Evolutionary conservation across 495 filamentous ascomycete species (phyloP).

Genomic region (Patellaria atrata): DNA sequence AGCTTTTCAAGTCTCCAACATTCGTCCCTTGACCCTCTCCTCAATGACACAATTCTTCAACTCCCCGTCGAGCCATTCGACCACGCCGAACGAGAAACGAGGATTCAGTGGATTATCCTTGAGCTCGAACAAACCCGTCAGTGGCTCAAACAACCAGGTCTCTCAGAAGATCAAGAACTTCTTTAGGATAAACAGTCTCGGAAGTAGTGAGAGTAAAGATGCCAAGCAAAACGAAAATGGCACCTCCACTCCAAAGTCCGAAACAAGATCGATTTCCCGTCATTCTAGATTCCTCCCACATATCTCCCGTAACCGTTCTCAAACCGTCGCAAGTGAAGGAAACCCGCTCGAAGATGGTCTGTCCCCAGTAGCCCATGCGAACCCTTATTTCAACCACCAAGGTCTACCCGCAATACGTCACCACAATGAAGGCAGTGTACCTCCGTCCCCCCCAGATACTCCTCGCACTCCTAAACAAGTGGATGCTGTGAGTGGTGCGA

Average conservation of each 20-base stretch:
- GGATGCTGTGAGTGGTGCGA: conserved; percentile 51
- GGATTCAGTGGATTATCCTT: conserved; percentile 22
- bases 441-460: conserved; percentile 89
- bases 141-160: conserved; percentile 43
- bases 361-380: conserved; percentile 86
- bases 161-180: conserved; percentile 90
- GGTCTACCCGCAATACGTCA: conserved; percentile 85
- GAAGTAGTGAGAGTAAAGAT: conserved; percentile 20
- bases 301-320: conserved; percentile 64
- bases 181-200: conserved; percentile 75
- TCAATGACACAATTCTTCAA: conserved; percentile 27
- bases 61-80: conserved; percentile 18
- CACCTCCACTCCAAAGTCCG: conserved; percentile 33
- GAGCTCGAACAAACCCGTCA: conserved; percentile 27
- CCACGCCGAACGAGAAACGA: conserved; percentile 21
- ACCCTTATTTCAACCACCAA: conserved; percentile 95
- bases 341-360: conserved; percentile 76
- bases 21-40: conserved; percentile 2
- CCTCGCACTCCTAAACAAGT: conserved; percentile 52
- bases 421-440: conserved; percentile 89
- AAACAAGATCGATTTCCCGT: conserved; percentile 54
- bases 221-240: conserved; percentile 36
- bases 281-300: conserved; percentile 73
- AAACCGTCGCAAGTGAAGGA: conserved; percentile 86
- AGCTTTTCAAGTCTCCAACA: too few species aligned